Evolutionary conservation across 2,329 filamentous ascomycete genomes (phyloP).

Genomic region (Magnaporthiopsis incrustans): DNA sequence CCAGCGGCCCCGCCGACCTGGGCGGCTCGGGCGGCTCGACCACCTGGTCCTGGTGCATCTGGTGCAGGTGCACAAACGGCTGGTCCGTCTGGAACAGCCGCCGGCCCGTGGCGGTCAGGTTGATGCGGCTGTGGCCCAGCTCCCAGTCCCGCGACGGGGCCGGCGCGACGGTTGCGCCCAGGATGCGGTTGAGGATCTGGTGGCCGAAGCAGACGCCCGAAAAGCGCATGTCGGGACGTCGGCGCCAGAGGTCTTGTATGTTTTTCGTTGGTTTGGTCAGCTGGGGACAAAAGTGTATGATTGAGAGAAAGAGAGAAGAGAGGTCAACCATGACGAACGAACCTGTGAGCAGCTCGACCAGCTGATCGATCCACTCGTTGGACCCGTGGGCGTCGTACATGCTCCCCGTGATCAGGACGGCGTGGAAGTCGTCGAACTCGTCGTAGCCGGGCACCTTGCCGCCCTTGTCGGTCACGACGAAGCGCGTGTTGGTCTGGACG

Average conservation of each 20-base stretch:
- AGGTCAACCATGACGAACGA: neutral
- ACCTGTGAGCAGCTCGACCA: slow-evolving; percentile 48
- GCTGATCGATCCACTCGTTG: slow-evolving; percentile 65
- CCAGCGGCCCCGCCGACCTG: slow-evolving; percentile 24
- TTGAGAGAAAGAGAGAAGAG: too few species aligned
- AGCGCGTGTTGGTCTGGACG: slow-evolving; percentile 46
- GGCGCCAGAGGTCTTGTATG: slow-evolving; percentile 42
- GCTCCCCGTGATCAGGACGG: slow-evolving; percentile 71
- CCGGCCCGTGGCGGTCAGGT: slow-evolving; percentile 57
- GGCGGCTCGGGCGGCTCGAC: slow-evolving; percentile 41
- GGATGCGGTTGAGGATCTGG: slow-evolving; percentile 69
- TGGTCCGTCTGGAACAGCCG: slow-evolving; percentile 56
- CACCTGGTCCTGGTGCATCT: slow-evolving; percentile 76
- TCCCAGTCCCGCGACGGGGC: slow-evolving; percentile 65
- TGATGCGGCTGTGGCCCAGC: slow-evolving; percentile 56
- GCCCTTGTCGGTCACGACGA: slow-evolving; percentile 41
- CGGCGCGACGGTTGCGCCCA: slow-evolving; percentile 58
- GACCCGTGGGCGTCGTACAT: slow-evolving; percentile 67
- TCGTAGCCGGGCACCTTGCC: slow-evolving; percentile 37
- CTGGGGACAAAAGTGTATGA: slow-evolving; percentile 18
- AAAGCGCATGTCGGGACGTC: slow-evolving; percentile 50
- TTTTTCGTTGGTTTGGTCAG: neutral
- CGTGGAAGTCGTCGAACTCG: slow-evolving; percentile 63
- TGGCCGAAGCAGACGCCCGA: slow-evolving; percentile 83
- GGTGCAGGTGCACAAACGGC: slow-evolving; percentile 50